phyloP scores from a whole-genome alignment of 2,329 filamentous ascomycete species.

The Microsporum canis region DNA sequence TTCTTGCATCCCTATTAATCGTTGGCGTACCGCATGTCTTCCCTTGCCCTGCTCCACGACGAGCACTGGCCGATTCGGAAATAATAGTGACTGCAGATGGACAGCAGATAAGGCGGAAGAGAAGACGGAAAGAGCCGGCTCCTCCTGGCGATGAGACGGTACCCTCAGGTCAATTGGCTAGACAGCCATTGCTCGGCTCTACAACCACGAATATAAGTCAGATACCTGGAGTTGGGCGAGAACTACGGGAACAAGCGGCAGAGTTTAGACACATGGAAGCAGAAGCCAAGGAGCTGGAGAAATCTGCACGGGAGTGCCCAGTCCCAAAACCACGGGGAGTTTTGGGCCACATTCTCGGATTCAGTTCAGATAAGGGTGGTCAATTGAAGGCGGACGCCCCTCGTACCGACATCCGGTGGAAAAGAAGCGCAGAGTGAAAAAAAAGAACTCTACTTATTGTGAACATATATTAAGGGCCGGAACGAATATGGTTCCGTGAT shows the following conservation, averaged over 20 bases:
- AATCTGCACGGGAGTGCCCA: slow-evolving; percentile 63
- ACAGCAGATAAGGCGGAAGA: slow-evolving; percentile 28
- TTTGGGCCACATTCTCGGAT: slow-evolving; percentile 63
- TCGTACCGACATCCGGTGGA: neutral
- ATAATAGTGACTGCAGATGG: slow-evolving; percentile 33
- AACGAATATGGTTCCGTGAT: neutral
- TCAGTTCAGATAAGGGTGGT: slow-evolving; percentile 33
- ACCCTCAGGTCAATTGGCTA: neutral
- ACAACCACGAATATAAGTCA: neutral
- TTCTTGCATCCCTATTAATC: slow-evolving; percentile 80
- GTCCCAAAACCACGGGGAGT: slow-evolving; percentile 80
- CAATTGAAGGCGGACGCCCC: neutral
- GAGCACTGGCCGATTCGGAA: slow-evolving; percentile 60
- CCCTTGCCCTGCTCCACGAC: slow-evolving; percentile 74
- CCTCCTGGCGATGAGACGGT: neutral
- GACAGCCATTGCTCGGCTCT: neutral
- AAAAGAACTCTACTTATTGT: neutral
- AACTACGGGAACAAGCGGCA: slow-evolving; percentile 31
- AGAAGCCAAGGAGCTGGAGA: slow-evolving; percentile 31
- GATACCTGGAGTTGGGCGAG: neutral
- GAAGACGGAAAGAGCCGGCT: slow-evolving; percentile 26
- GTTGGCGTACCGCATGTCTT: slow-evolving; percentile 82
- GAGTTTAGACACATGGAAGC: slow-evolving; percentile 34
- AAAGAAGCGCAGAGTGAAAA: neutral
- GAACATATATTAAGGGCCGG: neutral